Percentiles rank a stretch among this genome's conserved stretches.
These are phyloP conservation scores for Mikania micrantha DNA, from an alignment of 129 eudicot species.

Conservation along the genomic window DNA sequence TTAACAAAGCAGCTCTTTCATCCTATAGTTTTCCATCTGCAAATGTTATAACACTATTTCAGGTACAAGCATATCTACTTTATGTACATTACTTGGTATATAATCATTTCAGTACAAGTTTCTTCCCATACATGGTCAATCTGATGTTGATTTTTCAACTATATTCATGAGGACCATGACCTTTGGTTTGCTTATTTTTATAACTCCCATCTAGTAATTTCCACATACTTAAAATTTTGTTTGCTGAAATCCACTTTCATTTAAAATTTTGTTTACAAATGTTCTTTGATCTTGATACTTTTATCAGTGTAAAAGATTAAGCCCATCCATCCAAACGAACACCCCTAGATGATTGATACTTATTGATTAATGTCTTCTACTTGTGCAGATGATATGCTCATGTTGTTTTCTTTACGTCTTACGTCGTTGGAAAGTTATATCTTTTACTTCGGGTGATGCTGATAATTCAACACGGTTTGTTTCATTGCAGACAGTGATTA, in stretches of 20 bases:
- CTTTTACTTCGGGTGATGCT: slow-evolving; percentile 52
- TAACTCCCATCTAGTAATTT: not conserved
- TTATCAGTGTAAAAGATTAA: not conserved
- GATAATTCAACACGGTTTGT: slow-evolving; percentile 52
- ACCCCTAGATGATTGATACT: not conserved
- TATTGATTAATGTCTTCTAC: slow-evolving; percentile 1
- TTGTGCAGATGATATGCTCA: slow-evolving; percentile 77
- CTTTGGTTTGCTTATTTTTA: not conserved
- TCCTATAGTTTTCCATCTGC: slow-evolving; percentile 76
- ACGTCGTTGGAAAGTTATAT: slow-evolving; percentile 58
- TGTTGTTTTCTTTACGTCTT: slow-evolving; percentile 66
- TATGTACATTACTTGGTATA: not conserved
- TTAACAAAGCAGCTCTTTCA: slow-evolving; percentile 85
- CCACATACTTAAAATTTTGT: not conserved
- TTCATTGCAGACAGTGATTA: slow-evolving; percentile 56
- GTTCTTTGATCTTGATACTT: no score
- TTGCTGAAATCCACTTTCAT: no score
- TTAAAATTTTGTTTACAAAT: no score
- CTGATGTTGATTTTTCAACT: not conserved
- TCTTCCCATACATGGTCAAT: not conserved
- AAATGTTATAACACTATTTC: slow-evolving; percentile 68
- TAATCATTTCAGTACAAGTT: not conserved
- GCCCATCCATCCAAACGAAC: not conserved
- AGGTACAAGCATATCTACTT: slow-evolving; percentile 32
- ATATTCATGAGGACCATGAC: not conserved